phyloP scores from a whole-genome alignment of 192 early-diverging fungal species.

The Umbelopsis isabellina region DNA sequence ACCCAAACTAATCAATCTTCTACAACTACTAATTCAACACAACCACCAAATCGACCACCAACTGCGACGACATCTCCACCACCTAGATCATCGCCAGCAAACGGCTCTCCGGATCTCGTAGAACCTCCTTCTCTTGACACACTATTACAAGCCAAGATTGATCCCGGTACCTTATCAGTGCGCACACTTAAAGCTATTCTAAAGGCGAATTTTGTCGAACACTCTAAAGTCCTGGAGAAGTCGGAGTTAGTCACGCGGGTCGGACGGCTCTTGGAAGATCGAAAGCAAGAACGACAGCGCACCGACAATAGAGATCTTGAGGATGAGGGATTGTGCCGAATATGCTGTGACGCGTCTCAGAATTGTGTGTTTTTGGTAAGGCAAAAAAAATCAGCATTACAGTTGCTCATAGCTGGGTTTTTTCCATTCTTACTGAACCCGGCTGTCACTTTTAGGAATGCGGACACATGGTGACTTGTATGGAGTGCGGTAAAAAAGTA shows the following conservation, averaged over 20 bases:
- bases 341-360: slow-evolving; percentile 78
- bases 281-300: slow-evolving; percentile 52
- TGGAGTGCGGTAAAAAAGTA: slow-evolving; percentile 70
- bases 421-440: neutral
- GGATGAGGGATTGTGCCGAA: slow-evolving; percentile 78
- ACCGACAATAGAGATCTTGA: slow-evolving; percentile 10
- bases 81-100: slow-evolving; percentile 5
- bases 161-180: slow-evolving; percentile 61
- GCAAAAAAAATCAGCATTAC: neutral
- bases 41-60: slow-evolving; percentile 1
- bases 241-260: slow-evolving; percentile 71
- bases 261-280: slow-evolving; percentile 64
- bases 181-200: slow-evolving; percentile 73
- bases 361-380: slow-evolving; percentile 77
- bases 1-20: too few species aligned
- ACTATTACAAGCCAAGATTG: slow-evolving; percentile 48
- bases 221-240: slow-evolving; percentile 73
- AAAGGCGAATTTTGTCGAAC: slow-evolving; percentile 64
- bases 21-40: slow-evolving; percentile 1
- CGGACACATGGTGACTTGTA: slow-evolving; percentile 84
- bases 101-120: slow-evolving; percentile 25
- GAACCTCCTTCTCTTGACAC: slow-evolving; percentile 28
- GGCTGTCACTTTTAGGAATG: slow-evolving; percentile 51
- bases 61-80: neutral
- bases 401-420: too few species aligned